A percentile compares a stretch with the other conserved stretches of the same genome.
Evolutionary conservation across 2,329 filamentous ascomycete genomes (phyloP).

Genomic region (Hirsutella rhossiliensis): DNA sequence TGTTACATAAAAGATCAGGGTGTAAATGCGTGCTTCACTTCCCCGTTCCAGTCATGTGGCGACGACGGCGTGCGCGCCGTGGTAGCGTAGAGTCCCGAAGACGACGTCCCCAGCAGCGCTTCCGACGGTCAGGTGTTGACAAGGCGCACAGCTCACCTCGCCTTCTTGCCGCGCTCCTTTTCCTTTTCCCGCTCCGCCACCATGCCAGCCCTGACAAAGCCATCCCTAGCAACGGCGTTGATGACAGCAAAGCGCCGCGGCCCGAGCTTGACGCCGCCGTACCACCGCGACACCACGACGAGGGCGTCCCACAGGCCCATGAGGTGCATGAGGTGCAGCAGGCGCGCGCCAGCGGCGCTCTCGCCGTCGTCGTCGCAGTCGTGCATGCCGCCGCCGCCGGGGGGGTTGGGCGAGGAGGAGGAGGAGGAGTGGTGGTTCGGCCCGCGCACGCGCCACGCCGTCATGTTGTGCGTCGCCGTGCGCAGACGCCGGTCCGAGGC

Average conservation of each 20-base stretch:
- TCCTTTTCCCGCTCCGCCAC: slow-evolving; percentile 37
- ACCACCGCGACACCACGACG: slow-evolving; percentile 92
- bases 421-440: too few species aligned
- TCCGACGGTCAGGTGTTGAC: not conserved
- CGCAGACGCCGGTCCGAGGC: slow-evolving; percentile 74
- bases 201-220: slow-evolving; percentile 65
- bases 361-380: slow-evolving; percentile 97
- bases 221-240: slow-evolving; percentile 75
- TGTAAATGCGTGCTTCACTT: too few species aligned
- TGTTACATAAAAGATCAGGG: not conserved
- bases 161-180: slow-evolving; percentile 21
- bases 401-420: not conserved
- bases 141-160: slow-evolving; percentile 11
- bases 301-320: slow-evolving; percentile 92
- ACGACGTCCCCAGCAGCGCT: too few species aligned
- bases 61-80: too few species aligned
- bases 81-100: too few species aligned
- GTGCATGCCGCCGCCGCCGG: slow-evolving; percentile 42
- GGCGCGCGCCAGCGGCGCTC: slow-evolving; percentile 72
- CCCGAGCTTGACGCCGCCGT: slow-evolving; percentile 80
- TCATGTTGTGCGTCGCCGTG: slow-evolving; percentile 90
- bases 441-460: slow-evolving; percentile 74
- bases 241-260: slow-evolving; percentile 86
- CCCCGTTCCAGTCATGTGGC: too few species aligned
- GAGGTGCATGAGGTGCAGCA: slow-evolving; percentile 84